phyloP scores from a whole-genome alignment of 1,284 basidiomycete genomes.

The Stygiomarasmius scandens region DNA sequence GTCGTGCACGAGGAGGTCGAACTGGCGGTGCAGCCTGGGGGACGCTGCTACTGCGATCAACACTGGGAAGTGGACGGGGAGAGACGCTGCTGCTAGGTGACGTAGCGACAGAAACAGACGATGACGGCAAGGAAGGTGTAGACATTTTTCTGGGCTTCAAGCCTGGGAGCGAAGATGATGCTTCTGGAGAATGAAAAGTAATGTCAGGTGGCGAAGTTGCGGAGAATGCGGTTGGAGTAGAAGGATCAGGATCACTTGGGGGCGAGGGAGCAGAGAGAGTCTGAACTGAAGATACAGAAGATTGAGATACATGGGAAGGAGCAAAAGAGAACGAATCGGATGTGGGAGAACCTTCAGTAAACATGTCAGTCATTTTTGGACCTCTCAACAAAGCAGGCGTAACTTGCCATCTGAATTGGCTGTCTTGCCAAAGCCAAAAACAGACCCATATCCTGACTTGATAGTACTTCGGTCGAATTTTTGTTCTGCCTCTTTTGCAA shows the following conservation, averaged over 20 bases:
- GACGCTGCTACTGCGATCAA: neutral
- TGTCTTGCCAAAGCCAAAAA: slow-evolving; percentile 9
- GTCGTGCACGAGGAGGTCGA: neutral
- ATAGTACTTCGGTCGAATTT: neutral
- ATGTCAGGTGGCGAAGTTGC: neutral
- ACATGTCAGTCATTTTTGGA: neutral
- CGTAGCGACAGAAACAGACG: neutral
- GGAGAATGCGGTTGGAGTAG: neutral
- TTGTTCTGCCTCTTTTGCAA: neutral
- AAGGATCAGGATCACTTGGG: neutral
- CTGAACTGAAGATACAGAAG: neutral
- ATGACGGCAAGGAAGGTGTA: neutral
- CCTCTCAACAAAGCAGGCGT: neutral
- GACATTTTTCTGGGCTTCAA: neutral
- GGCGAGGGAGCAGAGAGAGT: neutral
- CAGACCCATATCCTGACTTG: slow-evolving; percentile 14
- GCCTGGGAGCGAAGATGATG: neutral
- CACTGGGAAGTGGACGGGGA: neutral
- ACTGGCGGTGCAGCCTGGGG: neutral
- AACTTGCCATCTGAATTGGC: neutral
- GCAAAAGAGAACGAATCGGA: neutral
- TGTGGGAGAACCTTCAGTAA: neutral
- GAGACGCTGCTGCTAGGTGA: neutral
- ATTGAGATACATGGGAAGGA: neutral
- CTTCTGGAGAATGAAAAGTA: neutral